phyloP scores from a whole-genome alignment of 257 asterid genomes.

The Gentiana dahurica region DNA sequence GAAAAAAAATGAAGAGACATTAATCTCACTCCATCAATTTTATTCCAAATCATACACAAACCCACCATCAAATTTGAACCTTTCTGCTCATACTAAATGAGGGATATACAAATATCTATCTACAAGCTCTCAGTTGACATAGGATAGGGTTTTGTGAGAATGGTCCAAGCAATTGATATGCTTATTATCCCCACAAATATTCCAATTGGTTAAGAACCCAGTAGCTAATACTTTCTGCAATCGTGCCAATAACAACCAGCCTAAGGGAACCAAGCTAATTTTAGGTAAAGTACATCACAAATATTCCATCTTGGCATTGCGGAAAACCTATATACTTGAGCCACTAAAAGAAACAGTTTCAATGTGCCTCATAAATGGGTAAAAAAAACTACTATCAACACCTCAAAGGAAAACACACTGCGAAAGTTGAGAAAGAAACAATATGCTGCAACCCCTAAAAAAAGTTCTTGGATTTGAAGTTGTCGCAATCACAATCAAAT shows the following conservation, averaged over 20 bases:
- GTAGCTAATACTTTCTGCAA: slow-evolving; percentile 33
- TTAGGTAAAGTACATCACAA: slow-evolving; percentile 12
- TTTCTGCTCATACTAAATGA: slow-evolving; percentile 9
- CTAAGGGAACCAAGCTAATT: slow-evolving; percentile 28
- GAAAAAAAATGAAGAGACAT: too few relatives aligned
- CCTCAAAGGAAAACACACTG: too few relatives aligned
- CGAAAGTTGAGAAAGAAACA: too few relatives aligned
- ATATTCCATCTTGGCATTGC: slow-evolving; percentile 31
- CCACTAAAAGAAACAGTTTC: too few relatives aligned
- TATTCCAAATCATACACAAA: too few relatives aligned
- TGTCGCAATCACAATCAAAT: too few relatives aligned
- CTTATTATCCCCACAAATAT: slow-evolving; percentile 40
- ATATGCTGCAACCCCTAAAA: too few relatives aligned
- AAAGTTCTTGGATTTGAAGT: too few relatives aligned
- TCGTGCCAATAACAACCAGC: slow-evolving; percentile 33
- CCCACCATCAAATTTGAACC: too few relatives aligned
- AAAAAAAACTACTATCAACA: too few relatives aligned
- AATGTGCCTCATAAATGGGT: too few relatives aligned
- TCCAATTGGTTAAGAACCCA: slow-evolving; percentile 24
- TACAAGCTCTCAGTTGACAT: slow-evolving; percentile 50
- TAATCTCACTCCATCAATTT: too few relatives aligned
- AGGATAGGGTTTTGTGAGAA: slow-evolving; percentile 32
- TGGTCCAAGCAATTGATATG: slow-evolving; percentile 29
- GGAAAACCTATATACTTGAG: slow-evolving; percentile 4
- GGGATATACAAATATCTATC: slow-evolving; percentile 38